Conservation (phyloP, 345 rosid species). For the Moricandia arvensis region DNA sequence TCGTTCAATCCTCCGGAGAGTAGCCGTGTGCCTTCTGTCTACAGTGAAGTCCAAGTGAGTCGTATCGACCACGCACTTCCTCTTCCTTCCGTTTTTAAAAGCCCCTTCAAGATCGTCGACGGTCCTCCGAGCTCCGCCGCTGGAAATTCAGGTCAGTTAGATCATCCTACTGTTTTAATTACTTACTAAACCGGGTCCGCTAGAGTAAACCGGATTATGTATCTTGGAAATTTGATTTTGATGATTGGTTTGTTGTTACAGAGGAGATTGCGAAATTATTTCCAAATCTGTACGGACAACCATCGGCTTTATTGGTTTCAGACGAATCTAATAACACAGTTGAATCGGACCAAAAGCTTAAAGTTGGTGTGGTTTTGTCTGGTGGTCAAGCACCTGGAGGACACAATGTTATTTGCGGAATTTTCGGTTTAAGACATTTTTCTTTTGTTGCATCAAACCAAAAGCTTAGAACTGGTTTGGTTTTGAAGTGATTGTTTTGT, state of each 20-base stretch:
- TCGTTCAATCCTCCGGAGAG: constrained; percentile 16
- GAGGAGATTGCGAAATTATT: constrained; percentile 88
- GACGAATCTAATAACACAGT: constrained; percentile 20
- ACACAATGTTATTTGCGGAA: constrained; percentile 93
- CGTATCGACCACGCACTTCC: constrained; percentile 79
- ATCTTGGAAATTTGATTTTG: background rate
- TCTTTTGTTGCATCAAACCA: background rate
- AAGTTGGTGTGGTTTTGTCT: constrained; percentile 88
- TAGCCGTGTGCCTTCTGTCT: constrained; percentile 59
- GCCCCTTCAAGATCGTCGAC: constrained; percentile 67
- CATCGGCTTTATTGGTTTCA: constrained; percentile 68
- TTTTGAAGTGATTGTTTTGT: background rate
- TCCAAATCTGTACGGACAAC: constrained; percentile 79
- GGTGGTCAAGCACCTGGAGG: constrained; percentile 99
- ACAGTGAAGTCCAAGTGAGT: constrained; percentile 79
- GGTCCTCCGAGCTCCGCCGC: constrained; percentile 89
- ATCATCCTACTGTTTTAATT: background rate
- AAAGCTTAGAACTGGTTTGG: background rate
- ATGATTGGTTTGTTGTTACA: constrained; percentile 19
- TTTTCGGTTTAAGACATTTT: constrained; percentile 55
- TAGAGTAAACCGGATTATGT: background rate
- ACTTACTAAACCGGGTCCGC: background rate
- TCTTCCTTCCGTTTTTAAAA: constrained; percentile 73
- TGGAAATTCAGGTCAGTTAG: constrained; percentile 61
- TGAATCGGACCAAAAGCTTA: constrained; percentile 50